Evolutionary conservation across 2,329 filamentous ascomycete species (phyloP), one percentile per base, ranked within the genome.

Genomic region (Orbilia oligospora): DNA sequence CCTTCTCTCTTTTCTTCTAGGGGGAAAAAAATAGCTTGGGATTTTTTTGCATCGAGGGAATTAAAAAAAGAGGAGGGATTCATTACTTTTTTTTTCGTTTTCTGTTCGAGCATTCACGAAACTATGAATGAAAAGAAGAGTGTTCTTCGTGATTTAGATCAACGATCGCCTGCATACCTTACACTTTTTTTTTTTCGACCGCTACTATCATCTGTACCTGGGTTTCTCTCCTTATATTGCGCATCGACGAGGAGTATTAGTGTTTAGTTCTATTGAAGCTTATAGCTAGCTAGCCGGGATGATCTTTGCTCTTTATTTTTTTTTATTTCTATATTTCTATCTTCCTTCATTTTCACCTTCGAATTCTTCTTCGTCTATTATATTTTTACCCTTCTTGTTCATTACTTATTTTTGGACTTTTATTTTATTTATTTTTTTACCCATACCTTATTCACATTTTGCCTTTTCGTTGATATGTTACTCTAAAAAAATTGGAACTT

Each of bases 91-190:
- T 16, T 27, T 51, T 69, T 51, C 77, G 56, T 65, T 61, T 71
- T 66, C 46, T 36, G 33, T 6, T 66, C 53, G 27, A 65, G 66
- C 27, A 61, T 22, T 51, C 58, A 51, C 24, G 49, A 48, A 22
- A 55, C 44, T 53, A 63, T 76, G 44, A 33, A 38, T 71, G 16
- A 33, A 58, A 46, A 69, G 51, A 33, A 64, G 66, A 49, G 72
- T 27, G 33, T 69, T 72, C 55, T 71, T 65, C 44, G 58, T 49
- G 71, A 68, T 51, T 48, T 68, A 69, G 53, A 58, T 65, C 76
- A 71, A 66, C 38, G 64, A 68, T 65, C 46, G 27, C 49, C 48
- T 78, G 67, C 58, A 67, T 76, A 55, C 61, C 36, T 61, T 55
- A 58, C 9, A 51, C 16, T 80, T 72, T 63, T 61, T 64, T 48